phyloP scores from a whole-genome alignment of 208 protist species.

The Leishmania tarentolae region DNA sequence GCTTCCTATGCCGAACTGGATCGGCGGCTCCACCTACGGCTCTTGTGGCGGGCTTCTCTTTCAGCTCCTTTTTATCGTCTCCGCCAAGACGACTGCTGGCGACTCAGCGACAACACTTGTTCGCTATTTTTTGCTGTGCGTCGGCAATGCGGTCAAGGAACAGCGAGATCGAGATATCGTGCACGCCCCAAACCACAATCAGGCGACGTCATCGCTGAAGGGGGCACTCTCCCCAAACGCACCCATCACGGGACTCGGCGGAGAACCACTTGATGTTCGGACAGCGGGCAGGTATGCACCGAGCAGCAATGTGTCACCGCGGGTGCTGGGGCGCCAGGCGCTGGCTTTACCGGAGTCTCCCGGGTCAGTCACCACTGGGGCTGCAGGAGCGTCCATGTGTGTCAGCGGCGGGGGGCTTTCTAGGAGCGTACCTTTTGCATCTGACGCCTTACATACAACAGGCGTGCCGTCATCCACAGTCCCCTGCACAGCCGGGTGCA shows the following conservation, averaged over 20 bases:
- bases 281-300: background rate
- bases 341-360: background rate
- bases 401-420: background rate
- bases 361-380: background rate
- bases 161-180: slow-evolving; percentile 33
- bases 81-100: slow-evolving; percentile 42
- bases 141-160: slow-evolving; percentile 53
- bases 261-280: background rate
- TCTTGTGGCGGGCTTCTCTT: slow-evolving; percentile 82
- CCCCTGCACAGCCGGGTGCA: background rate
- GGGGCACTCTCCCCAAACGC: background rate
- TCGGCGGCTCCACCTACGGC: slow-evolving; percentile 65
- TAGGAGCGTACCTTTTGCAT: background rate
- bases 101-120: slow-evolving; percentile 61
- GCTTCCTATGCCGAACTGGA: slow-evolving; percentile 48
- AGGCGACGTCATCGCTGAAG: background rate
- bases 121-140: slow-evolving; percentile 65
- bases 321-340: background rate
- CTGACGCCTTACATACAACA: background rate
- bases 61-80: slow-evolving; percentile 72
- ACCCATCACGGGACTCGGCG: background rate
- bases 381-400: background rate
- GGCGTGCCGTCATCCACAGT: background rate
- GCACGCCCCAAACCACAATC: background rate
- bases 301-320: slow-evolving; percentile 3